Conservation (phyloP, 2,329 filamentous ascomycete genomes). For the Alternaria arbusti region DNA sequence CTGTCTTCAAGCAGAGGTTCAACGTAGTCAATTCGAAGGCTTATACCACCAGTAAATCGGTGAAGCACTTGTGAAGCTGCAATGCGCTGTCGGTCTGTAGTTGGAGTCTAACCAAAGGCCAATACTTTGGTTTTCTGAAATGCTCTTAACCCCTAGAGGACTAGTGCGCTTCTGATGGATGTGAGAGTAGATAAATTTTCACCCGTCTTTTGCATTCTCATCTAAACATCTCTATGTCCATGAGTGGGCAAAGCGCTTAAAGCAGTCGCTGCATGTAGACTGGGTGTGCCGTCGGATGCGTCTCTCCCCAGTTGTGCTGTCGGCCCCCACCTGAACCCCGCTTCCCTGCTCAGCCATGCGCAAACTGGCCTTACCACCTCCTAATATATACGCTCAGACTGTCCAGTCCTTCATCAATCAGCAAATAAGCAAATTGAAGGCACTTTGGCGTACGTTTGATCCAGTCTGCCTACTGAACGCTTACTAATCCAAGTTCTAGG, state of each 20-base stretch:
- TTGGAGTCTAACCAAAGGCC: background rate
- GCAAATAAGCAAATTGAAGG: background rate
- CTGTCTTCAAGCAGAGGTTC: background rate
- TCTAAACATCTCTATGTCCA: background rate
- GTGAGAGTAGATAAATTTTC: background rate
- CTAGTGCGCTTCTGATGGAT: background rate
- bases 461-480: background rate
- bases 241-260: background rate
- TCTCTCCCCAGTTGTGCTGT: background rate
- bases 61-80: background rate
- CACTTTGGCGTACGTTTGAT: slow-evolving; percentile 8
- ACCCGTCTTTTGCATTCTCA: background rate
- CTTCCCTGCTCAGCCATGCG: background rate
- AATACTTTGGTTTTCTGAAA: background rate
- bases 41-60: background rate
- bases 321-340: background rate
- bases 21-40: background rate
- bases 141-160: background rate
- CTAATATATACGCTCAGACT: background rate
- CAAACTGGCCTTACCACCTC: background rate
- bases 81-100: background rate
- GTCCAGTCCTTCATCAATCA: background rate
- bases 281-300: background rate
- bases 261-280: background rate
- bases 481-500: background rate